Evolutionary conservation across 179 eudicot genomes (phyloP).

Genomic region (Beta macrorhiza): DNA sequence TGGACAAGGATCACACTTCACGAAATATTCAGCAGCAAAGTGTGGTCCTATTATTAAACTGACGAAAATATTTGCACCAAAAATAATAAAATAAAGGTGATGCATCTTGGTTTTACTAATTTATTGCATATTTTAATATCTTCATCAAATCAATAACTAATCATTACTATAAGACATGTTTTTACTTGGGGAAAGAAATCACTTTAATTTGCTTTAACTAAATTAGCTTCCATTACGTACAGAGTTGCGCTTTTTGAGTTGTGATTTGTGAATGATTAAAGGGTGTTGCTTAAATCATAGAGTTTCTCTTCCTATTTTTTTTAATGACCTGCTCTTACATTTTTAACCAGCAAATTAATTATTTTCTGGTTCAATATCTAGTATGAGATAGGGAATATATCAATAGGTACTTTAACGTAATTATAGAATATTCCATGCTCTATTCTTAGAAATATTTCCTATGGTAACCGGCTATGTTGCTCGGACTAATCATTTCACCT

Average conservation of each 20-base stretch:
- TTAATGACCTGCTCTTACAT: background rate
- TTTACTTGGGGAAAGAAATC: background rate
- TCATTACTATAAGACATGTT: constrained; percentile 8
- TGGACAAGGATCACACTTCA: constrained; percentile 19
- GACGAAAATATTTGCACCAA: constrained; percentile 7
- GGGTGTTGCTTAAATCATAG: background rate
- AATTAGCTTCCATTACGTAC: background rate
- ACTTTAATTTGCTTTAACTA: background rate
- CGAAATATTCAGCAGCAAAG: constrained; percentile 25
- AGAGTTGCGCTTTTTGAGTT: background rate
- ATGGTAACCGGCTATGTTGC: too few relatives aligned
- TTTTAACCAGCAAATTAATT: too few relatives aligned
- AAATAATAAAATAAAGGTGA: too few relatives aligned
- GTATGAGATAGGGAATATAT: too few relatives aligned
- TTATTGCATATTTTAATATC: background rate
- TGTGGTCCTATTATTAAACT: constrained; percentile 11
- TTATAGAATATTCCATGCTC: too few relatives aligned
- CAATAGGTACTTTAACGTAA: too few relatives aligned
- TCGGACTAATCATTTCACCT: too few relatives aligned
- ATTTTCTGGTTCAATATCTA: too few relatives aligned
- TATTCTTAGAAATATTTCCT: too few relatives aligned
- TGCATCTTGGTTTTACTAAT: constrained; percentile 15
- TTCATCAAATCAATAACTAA: constrained; percentile 23
- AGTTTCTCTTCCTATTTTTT: background rate
- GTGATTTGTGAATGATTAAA: constrained; percentile 14